A percentile compares a stretch with the other conserved stretches of the same genome.
phyloP scores from a whole-genome alignment of 2,329 filamentous ascomycete species.

The Trichoderma koningiopsis region DNA sequence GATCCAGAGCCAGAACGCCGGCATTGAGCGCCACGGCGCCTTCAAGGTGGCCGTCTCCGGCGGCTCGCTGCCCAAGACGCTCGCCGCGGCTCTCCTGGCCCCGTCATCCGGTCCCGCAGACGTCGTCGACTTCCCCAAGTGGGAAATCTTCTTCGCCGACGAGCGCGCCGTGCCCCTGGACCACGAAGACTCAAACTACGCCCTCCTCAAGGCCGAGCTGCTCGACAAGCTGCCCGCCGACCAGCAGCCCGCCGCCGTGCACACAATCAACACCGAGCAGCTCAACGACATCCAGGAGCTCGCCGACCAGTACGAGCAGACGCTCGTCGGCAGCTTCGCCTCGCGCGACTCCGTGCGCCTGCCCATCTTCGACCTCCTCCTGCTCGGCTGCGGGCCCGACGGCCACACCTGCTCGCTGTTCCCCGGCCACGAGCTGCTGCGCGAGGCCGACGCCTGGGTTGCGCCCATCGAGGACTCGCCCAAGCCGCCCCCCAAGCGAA shows the following conservation, averaged over 20 bases:
- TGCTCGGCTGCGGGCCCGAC: constrained; percentile 92
- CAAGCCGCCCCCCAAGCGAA: constrained; percentile 87
- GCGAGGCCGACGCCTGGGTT: constrained; percentile 89
- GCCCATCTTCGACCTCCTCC: constrained; percentile 90
- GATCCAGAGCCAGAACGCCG: constrained; percentile 77
- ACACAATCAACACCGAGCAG: constrained; percentile 68
- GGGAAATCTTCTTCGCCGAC: constrained; percentile 99
- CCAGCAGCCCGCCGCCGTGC: constrained; percentile 67
- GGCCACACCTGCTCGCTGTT: constrained; percentile 98
- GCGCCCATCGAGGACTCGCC: constrained; percentile 89
- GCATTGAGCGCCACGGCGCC: constrained; percentile 74
- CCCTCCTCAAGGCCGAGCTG: constrained; percentile 80
- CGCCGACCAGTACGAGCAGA: constrained; percentile 90
- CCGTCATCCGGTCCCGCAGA: constrained; percentile 56
- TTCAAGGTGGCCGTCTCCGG: constrained; percentile 95
- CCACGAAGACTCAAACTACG: constrained; percentile 93
- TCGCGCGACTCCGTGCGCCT: constrained; percentile 91
- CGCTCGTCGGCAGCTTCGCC: constrained; percentile 82
- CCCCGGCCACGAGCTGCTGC: constrained; percentile 82
- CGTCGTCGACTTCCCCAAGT: constrained; percentile 75
- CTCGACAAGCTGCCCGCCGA: constrained; percentile 81
- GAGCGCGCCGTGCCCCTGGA: constrained; percentile 92
- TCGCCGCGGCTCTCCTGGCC: constrained; percentile 79
- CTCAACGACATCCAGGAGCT: constrained; percentile 85
- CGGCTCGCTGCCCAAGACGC: constrained; percentile 85